Base-by-base conservation (phyloP, 768 basidiomycete genomes). In the Chalciporus pseudorubinellus region DNA sequence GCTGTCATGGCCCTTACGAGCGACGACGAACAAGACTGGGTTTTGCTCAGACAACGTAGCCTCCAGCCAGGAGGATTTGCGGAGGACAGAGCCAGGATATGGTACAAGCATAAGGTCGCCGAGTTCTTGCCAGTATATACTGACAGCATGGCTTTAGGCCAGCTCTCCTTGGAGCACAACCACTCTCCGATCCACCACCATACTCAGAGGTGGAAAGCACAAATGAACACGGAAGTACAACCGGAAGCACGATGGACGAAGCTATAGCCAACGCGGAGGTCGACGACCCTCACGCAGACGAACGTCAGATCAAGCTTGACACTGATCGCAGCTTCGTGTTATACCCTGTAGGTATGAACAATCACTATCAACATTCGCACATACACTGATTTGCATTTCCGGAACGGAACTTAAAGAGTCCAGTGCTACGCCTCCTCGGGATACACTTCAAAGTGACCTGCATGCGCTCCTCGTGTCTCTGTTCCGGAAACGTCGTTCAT, bases 291-390 rank as follows among this genome's bases (percentile, higher is more conserved):
- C 91, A 93, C 64, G 71, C 69, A 4, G 94, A 97, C 65, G 94
- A 95, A 70, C 83, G 79, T 13, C 94, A 97, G 70, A 92, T 97
- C 54, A 71, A 75, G 51, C 79, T 95, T 29, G 94, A 97, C 70
- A 95, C 94, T 1, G 85, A 94, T 69, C 82, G 94, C 43, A 93
- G 92, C 58, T 98, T 98, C 61, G 90, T 97, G 49, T 74, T 93
- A 55, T 98, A 95, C 71, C 90, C 94, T 64, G 84, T 83, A 79
- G 89, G 92, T 89, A 76, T 71, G 54, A 44, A 53, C 50, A 46
- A 33, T 50, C 39, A 47, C 9, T 39, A 13, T 51, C 50, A 60
- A 45, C 50, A 50, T 49, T 58, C 41, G 48, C 41, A 26, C 22
- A 21, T 22, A 9, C 41, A 29, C 44, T 55, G 28, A 61, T 55